These are phyloP conservation scores for Fusarium brevicatenulatum DNA, from an alignment of 2,329 filamentous ascomycete species.

Conservation along the genomic window DNA sequence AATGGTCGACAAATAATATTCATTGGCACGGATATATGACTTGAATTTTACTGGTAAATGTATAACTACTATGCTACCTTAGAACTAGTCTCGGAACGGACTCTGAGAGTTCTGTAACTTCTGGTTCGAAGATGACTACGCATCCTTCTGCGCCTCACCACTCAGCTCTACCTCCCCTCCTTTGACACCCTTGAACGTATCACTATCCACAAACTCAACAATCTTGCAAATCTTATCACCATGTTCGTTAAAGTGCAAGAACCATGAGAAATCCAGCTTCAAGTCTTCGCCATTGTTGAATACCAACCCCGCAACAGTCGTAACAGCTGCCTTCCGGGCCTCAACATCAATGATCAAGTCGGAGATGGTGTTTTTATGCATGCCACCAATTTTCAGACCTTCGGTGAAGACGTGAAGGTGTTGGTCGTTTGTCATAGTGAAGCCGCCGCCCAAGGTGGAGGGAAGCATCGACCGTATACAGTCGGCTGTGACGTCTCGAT, in stretches of 20 bases:
- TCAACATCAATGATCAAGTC: conserved; percentile 17
- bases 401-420: conserved; percentile 10
- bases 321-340: conserved; percentile 7
- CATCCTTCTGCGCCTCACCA: neutral
- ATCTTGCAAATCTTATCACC: conserved; percentile 19
- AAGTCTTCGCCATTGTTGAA: neutral
- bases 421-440: conserved; percentile 11
- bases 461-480: conserved; percentile 23
- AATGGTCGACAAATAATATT: too few relatives aligned
- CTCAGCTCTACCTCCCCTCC: neutral
- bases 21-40: too few relatives aligned
- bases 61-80: neutral
- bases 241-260: conserved; percentile 17
- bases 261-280: conserved; percentile 20
- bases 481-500: neutral
- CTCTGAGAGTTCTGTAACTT: too few relatives aligned
- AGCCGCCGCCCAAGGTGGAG: neutral
- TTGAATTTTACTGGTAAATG: too few relatives aligned
- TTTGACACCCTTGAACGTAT: neutral
- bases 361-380: neutral
- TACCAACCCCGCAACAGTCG: neutral
- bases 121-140: neutral
- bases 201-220: conserved; percentile 26
- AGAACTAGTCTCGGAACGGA: neutral
- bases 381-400: conserved; percentile 6